Base-by-base conservation (phyloP, 2,329 filamentous ascomycete species). In the Diaporthe sp. region DNA sequence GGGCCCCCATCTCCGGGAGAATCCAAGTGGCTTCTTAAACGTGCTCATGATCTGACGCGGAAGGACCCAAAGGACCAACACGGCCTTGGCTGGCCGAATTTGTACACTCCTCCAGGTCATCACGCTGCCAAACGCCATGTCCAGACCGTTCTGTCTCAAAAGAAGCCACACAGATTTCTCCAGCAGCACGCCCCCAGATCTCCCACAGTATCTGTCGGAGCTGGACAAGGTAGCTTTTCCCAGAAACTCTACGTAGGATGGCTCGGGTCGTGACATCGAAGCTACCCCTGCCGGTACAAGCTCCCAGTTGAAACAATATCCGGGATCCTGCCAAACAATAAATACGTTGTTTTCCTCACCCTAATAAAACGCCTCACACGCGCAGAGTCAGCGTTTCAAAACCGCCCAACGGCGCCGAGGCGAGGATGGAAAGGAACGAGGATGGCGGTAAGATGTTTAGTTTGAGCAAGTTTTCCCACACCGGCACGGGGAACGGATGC, bases 31-130 rank as follows among this genome's bases (percentile, higher is more conserved):
- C 63, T 39, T 68, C 47, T 68, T 53, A 68, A 53, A 68, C 32
- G 30, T 68, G 63, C 63, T 68, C 63, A 68, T 68, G 63, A 68
- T 68, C 63, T 27, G 63, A 68, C 32, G 63, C 47, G 63, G 63
- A 39, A 27, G 47, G 30, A 53, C 47, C 30, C 32, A 51, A 39
- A 47, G 59, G 39, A 5, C 59, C 59, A 51, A 10, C 32, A 68
- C 63, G 63, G 63, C 32, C 32, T 68, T 39, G 44, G 63, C 17
- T 8, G 63, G 30, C 32, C 47, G 47, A 68, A 47, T 15, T 39
- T 27, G 63, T 68, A 27, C 47, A n/a, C 30, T 44, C 47, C 4
- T 58, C 32, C 19, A 7, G 13, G 47, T 4, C 17, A 37, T 53
- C 61, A 39, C 25, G 39, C 44, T 53, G 53, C 51, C 7, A 68